Evolutionary conservation across 176 grass and related monocot genomes (phyloP).

Genomic region (Aegilops umbellulata): DNA sequence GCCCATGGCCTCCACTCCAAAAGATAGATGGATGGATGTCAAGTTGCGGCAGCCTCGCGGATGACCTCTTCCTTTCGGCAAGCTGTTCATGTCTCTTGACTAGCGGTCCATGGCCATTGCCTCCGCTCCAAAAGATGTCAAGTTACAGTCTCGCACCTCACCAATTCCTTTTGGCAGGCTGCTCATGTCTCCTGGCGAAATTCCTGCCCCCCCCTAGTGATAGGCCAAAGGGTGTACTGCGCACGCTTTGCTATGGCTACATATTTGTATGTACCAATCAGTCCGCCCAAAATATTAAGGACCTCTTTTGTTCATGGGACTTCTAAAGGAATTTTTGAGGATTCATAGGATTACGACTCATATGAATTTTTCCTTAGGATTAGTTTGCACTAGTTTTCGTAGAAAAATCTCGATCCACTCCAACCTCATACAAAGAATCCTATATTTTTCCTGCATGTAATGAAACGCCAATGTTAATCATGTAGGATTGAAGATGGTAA

Average conservation of each 20-base stretch:
- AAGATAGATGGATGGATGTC: not conserved
- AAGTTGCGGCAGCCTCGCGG: slow-evolving; percentile 28
- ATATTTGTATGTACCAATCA: too few relatives aligned
- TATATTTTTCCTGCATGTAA: too few relatives aligned
- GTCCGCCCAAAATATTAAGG: too few relatives aligned
- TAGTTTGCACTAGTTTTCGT: too few relatives aligned
- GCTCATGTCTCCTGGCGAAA: not conserved
- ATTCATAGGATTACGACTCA: too few relatives aligned
- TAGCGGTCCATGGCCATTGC: slow-evolving; percentile 15
- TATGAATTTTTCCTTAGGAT: too few relatives aligned
- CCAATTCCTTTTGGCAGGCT: slow-evolving; percentile 25
- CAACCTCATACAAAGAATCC: too few relatives aligned
- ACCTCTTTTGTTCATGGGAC: too few relatives aligned
- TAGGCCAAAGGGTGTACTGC: not conserved
- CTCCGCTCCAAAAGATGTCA: slow-evolving; percentile 19
- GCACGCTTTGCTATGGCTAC: not conserved
- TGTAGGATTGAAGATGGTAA: too few relatives aligned
- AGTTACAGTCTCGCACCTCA: slow-evolving; percentile 29
- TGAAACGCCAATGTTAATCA: too few relatives aligned
- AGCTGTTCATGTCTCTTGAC: slow-evolving; percentile 10
- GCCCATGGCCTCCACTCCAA: slow-evolving; percentile 26
- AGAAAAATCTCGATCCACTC: too few relatives aligned
- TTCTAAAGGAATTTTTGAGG: too few relatives aligned
- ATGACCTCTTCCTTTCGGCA: slow-evolving; percentile 31
- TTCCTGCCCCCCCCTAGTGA: slow-evolving; percentile 29